Evolutionary conservation across 2,329 filamentous ascomycete genomes (phyloP).

Genomic region (Microascus cirrosus): DNA sequence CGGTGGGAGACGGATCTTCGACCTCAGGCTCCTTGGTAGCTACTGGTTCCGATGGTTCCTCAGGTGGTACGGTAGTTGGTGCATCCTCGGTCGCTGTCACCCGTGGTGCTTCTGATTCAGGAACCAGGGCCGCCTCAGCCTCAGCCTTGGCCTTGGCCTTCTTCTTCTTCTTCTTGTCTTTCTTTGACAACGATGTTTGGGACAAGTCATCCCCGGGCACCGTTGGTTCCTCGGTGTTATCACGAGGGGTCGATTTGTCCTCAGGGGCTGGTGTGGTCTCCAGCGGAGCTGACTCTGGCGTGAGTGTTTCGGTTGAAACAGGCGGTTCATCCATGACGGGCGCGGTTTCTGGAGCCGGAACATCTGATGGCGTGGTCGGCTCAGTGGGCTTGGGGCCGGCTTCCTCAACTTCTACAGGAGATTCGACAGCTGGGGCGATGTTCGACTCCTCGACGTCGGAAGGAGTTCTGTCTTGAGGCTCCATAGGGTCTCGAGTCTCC

Average conservation of each 20-base stretch:
- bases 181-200: background rate
- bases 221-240: background rate
- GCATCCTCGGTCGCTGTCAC: background rate
- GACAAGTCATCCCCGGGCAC: background rate
- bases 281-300: background rate
- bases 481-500: background rate
- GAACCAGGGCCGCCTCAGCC: background rate
- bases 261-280: background rate
- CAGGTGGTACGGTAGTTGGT: background rate
- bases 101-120: background rate
- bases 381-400: background rate
- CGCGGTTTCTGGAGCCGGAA: background rate
- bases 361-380: background rate
- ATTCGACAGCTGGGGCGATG: background rate
- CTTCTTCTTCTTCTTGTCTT: constrained; percentile 1
- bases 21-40: background rate
- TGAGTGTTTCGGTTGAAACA: background rate
- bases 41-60: background rate
- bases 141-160: background rate
- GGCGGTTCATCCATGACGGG: background rate
- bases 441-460: background rate
- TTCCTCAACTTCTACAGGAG: background rate
- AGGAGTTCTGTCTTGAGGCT: too few species aligned
- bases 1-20: background rate
- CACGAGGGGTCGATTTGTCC: background rate